Conservation (phyloP, 164 flowering plant species). For the Santalum album region DNA sequence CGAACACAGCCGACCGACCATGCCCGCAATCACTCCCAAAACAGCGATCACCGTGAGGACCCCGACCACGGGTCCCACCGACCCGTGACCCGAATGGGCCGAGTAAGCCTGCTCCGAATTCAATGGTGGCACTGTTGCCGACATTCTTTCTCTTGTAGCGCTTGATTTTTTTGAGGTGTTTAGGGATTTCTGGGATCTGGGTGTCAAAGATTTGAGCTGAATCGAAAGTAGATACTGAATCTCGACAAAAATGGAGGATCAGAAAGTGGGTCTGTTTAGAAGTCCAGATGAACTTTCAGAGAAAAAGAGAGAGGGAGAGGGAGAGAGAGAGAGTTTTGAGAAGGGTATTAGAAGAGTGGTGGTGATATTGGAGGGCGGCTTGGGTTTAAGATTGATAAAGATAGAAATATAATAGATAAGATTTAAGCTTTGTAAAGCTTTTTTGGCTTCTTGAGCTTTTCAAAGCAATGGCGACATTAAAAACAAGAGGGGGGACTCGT, state of each 20-base stretch:
- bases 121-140: background rate
- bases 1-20: conserved; percentile 68
- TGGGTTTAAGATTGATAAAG: background rate
- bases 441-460: too few species aligned
- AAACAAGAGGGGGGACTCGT: too few species aligned
- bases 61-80: conserved; percentile 69
- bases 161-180: too few species aligned
- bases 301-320: background rate
- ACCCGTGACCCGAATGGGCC: conserved; percentile 42
- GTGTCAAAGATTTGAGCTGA: too few species aligned
- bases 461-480: too few species aligned
- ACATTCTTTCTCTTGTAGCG: background rate
- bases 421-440: too few species aligned
- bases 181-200: too few species aligned
- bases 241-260: too few species aligned
- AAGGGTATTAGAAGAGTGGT: background rate
- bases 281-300: background rate
- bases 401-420: too few species aligned
- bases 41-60: conserved; percentile 56
- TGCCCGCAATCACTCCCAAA: conserved; percentile 50
- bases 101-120: conserved; percentile 15
- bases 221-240: too few species aligned
- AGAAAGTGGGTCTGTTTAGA: background rate
- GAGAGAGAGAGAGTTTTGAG: too few species aligned
- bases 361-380: background rate